A percentile compares a stretch with the other conserved stretches of the same genome.
Evolutionary conservation across 306 rosid genomes (phyloP).

Genomic region (Quercus glauca): DNA sequence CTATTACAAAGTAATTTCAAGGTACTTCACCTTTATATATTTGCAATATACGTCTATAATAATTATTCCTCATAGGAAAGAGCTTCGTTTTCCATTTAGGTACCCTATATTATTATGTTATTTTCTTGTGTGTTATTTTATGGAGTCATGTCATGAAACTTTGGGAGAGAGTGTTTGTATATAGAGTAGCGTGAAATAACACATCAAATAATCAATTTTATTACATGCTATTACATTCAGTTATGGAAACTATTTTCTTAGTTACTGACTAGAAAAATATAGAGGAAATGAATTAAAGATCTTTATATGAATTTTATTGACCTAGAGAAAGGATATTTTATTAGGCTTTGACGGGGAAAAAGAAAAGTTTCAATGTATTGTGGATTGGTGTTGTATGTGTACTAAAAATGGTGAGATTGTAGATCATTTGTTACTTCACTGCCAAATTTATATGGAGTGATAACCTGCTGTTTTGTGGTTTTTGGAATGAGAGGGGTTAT

Average conservation of each 20-base stretch:
- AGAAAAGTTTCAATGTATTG: background rate
- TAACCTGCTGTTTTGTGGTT: background rate
- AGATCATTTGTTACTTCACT: background rate
- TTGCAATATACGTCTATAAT: background rate
- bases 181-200: background rate
- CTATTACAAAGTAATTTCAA: slow-evolving; percentile 85
- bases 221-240: background rate
- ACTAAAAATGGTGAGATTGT: background rate
- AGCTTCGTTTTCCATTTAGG: background rate
- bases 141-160: background rate
- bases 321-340: background rate
- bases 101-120: background rate
- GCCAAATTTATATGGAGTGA: background rate
- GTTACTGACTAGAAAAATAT: background rate
- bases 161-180: background rate
- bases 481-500: background rate
- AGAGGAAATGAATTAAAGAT: background rate
- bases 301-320: background rate
- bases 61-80: background rate
- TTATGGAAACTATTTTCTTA: background rate
- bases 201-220: background rate
- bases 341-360: background rate
- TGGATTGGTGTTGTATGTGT: background rate
- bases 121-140: background rate
- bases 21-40: slow-evolving; percentile 32